Percentiles rank a stretch among this genome's conserved stretches.
Evolutionary conservation across 2,329 filamentous ascomycete species (phyloP).

Genomic region (Diaporthe sp.): DNA sequence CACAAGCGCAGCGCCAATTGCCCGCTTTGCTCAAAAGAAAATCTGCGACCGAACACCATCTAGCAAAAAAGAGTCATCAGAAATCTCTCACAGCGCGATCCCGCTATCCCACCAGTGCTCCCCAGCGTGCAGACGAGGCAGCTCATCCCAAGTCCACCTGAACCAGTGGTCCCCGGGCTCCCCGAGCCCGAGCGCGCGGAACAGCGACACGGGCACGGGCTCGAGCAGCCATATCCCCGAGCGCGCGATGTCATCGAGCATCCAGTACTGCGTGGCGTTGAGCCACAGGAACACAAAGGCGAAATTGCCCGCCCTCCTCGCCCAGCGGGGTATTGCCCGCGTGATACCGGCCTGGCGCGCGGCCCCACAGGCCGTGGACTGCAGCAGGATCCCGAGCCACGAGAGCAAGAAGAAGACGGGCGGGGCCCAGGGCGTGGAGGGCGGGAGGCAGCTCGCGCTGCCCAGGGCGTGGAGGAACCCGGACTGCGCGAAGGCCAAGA

Average conservation of each 20-base stretch:
- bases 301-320: slow-evolving; percentile 68
- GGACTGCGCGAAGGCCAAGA: slow-evolving; percentile 72
- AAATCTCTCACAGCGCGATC: slow-evolving; percentile 44
- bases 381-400: slow-evolving; percentile 70
- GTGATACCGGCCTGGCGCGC: slow-evolving; percentile 41
- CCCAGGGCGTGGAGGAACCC: slow-evolving; percentile 78
- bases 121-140: slow-evolving; percentile 67
- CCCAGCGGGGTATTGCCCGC: slow-evolving; percentile 51
- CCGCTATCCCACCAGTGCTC: slow-evolving; percentile 70
- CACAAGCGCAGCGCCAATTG: neutral
- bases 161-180: slow-evolving; percentile 70
- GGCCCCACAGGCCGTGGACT: slow-evolving; percentile 54
- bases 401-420: slow-evolving; percentile 79
- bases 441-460: slow-evolving; percentile 72
- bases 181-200: slow-evolving; percentile 75
- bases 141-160: slow-evolving; percentile 69
- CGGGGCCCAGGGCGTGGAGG: slow-evolving; percentile 61
- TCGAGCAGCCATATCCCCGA: slow-evolving; percentile 84
- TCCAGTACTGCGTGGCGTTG: slow-evolving; percentile 68
- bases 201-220: slow-evolving; percentile 78
- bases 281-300: slow-evolving; percentile 74
- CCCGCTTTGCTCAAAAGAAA: neutral
- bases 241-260: slow-evolving; percentile 81
- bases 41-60: neutral
- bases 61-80: neutral